phyloP scores from a whole-genome alignment of 2,329 filamentous ascomycete genomes.

The Cytospora chrysosperma region DNA sequence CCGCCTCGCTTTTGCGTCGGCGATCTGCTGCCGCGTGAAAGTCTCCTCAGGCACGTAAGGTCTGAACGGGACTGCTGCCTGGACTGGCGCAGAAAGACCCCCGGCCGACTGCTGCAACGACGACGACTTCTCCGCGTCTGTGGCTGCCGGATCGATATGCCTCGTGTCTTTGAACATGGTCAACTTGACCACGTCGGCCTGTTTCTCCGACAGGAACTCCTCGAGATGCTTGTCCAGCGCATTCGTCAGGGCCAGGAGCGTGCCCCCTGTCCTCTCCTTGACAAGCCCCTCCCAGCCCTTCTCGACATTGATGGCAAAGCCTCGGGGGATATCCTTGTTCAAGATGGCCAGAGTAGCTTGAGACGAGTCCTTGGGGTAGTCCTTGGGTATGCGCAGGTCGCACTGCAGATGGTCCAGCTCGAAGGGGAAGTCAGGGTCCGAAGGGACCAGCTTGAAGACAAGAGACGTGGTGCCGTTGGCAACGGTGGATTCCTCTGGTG shows the following conservation, averaged over 20 bases:
- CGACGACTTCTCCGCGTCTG: background rate
- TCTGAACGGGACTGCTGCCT: slow-evolving; percentile 17
- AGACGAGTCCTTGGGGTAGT: slow-evolving; percentile 52
- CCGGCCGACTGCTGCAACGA: background rate
- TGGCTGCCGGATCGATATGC: slow-evolving; percentile 36
- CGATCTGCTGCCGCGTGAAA: slow-evolving; percentile 60
- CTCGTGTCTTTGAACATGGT: slow-evolving; percentile 59
- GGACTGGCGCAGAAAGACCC: background rate
- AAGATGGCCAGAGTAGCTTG: slow-evolving; percentile 17
- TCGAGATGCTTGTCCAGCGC: slow-evolving; percentile 72
- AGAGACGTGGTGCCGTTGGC: slow-evolving; percentile 52
- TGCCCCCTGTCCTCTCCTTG: slow-evolving; percentile 51
- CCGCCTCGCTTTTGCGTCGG: slow-evolving; percentile 61
- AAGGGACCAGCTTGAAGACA: slow-evolving; percentile 65
- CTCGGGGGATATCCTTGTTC: slow-evolving; percentile 52
- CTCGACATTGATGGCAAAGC: slow-evolving; percentile 75
- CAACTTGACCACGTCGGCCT: slow-evolving; percentile 71
- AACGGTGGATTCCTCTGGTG: slow-evolving; percentile 44
- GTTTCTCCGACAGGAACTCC: slow-evolving; percentile 64
- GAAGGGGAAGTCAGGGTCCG: slow-evolving; percentile 82
- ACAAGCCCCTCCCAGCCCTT: slow-evolving; percentile 68
- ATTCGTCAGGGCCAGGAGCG: slow-evolving; percentile 66
- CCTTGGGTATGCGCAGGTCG: slow-evolving; percentile 60
- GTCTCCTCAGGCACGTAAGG: slow-evolving; percentile 45
- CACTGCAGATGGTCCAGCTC: slow-evolving; percentile 70